Conservation (phyloP, 495 filamentous ascomycete genomes). For the Pseudevernia furfuracea region DNA sequence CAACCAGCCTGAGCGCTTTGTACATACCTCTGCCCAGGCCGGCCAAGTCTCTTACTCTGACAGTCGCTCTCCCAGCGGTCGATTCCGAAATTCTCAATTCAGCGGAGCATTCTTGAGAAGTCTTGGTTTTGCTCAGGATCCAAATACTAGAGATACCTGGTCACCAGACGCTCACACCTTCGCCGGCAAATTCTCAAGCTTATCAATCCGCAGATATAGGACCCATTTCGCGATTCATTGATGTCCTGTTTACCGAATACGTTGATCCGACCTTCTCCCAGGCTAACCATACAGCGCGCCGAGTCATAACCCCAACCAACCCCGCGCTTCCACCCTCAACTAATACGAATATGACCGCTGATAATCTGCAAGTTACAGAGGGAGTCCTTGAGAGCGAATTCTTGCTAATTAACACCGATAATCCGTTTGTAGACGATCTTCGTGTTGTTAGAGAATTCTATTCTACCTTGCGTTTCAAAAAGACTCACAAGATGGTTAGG, state of each 20-base stretch:
- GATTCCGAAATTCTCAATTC: slow-evolving; percentile 1
- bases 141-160: neutral
- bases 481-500: neutral
- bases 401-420: neutral
- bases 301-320: neutral
- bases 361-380: neutral
- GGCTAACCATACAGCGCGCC: neutral
- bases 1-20: neutral
- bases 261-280: neutral
- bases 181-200: neutral
- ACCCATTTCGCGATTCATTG: neutral
- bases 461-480: neutral
- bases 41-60: neutral
- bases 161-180: neutral
- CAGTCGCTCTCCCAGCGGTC: too few species aligned
- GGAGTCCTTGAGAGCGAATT: neutral
- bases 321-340: neutral
- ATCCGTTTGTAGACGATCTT: neutral
- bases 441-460: neutral
- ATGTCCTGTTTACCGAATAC: neutral
- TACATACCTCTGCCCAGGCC: slow-evolving; percentile 3
- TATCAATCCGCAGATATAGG: neutral
- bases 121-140: neutral
- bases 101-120: neutral
- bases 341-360: neutral